phyloP scores from a whole-genome alignment of 2,329 filamentous ascomycete species.

The Chaetomiaceae sp. region DNA sequence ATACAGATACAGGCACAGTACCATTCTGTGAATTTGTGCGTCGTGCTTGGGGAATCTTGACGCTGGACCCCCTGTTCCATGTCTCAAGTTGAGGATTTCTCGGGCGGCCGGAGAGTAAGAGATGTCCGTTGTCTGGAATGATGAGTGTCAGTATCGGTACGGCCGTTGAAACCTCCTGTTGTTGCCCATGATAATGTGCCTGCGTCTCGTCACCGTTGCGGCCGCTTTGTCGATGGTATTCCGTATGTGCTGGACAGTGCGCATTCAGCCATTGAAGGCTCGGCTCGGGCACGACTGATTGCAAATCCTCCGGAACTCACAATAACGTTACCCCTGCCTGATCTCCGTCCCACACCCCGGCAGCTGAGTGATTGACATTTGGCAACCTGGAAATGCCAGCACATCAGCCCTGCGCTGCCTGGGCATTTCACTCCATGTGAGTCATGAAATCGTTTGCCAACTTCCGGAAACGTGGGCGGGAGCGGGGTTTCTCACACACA shows the following conservation, averaged over 20 bases:
- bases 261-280: no score
- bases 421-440: no score
- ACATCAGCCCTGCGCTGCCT: neutral
- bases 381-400: neutral
- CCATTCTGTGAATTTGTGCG: no score
- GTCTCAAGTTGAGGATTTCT: conserved; percentile 2
- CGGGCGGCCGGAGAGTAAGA: neutral
- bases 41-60: no score
- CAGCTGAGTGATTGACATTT: neutral
- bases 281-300: no score
- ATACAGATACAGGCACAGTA: no score
- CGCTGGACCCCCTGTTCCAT: neutral
- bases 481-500: neutral
- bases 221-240: neutral
- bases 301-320: conserved; percentile 1
- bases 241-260: no score
- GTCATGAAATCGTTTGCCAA: conserved; percentile 8
- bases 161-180: neutral
- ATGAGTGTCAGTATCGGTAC: neutral
- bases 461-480: conserved; percentile 7
- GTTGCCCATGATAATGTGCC: no score
- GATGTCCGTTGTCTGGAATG: neutral
- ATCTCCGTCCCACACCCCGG: conserved; percentile 4
- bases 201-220: neutral
- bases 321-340: conserved; percentile 9